Base-by-base conservation (phyloP, 148 eudicot genomes). In the Suaeda aralocaspica region DNA sequence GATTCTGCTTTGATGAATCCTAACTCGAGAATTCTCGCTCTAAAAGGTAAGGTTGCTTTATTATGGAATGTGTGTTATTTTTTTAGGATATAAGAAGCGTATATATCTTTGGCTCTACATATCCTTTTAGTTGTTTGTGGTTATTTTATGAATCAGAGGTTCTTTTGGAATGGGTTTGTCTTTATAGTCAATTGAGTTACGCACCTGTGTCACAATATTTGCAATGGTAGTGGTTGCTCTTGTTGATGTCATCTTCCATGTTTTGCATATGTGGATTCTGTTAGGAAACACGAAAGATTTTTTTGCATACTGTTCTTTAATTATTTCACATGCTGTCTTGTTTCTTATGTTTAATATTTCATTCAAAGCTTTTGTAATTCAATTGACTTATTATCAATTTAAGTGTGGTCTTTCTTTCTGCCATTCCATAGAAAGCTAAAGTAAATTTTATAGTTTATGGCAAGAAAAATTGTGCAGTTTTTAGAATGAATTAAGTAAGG, bases 1-100 rank as follows among this genome's bases (percentile, higher is more conserved):
- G 97, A 92, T 57, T 92, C 97, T 1, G 97, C 97, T 48, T 86
- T 92, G 71, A 92, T 92, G 97, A 92, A 92, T 74, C 97, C 97
- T 14, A 86, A 87, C 75, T 70, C 96, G 5, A 84, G 85, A 79
- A 89, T 92, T 66, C 79, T 92, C 36, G 97, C 97, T 16, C 88
- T 92, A 45, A 92, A 92, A 86, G 97, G 97, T 92, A 73, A 55
- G 72, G 24, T 58, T 6, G 5, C 13, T 12, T 9, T 50, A 4
- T 26, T 22, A n/a, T n/a, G n/a, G 1, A 29, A 11, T 2, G 26
- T 21, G 2, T 45, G 26, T 18, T 29, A 19, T 26, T 14, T 9
- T 22, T 41, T 19, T 2, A 25, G 5, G 26, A 8, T 7, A 2
- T 3, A 26, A n/a, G 66, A 61, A n/a, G 46, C 44, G 2, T 61